Conservation (phyloP, 2,329 filamentous ascomycete genomes). For the Microdochium nivale region DNA sequence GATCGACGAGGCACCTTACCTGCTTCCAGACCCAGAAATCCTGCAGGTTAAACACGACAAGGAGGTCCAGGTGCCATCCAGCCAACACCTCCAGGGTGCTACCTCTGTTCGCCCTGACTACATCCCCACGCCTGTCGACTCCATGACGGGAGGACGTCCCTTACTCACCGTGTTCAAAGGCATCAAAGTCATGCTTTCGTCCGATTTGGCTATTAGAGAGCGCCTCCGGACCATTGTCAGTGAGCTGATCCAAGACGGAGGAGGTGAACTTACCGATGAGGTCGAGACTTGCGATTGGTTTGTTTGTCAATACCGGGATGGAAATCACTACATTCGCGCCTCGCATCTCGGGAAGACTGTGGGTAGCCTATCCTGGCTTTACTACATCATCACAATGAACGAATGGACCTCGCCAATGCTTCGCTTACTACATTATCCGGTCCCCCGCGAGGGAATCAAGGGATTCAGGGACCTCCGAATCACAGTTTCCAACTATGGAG, state of each 20-base stretch:
- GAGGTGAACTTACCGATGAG: constrained; percentile 57
- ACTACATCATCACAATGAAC: constrained; percentile 81
- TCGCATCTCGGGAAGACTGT: constrained; percentile 73
- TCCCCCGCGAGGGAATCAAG: constrained; percentile 67
- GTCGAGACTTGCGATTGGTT: constrained; percentile 71
- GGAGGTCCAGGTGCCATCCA: constrained; percentile 45
- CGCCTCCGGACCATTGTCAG: constrained; percentile 60
- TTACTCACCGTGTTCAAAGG: constrained; percentile 67
- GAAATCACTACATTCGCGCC: constrained; percentile 67
- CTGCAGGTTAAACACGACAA: constrained; percentile 51
- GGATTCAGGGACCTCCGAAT: constrained; percentile 73
- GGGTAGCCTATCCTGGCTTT: constrained; percentile 90
- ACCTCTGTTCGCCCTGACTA: constrained; percentile 40
- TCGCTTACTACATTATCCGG: constrained; percentile 81
- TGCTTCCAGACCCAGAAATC: constrained; percentile 78
- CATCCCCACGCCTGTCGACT: constrained; percentile 32
- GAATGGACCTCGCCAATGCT: constrained; percentile 79
- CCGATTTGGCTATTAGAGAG: constrained; percentile 62
- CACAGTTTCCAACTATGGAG: constrained; percentile 92
- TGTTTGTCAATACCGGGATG: constrained; percentile 81
- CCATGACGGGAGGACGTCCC: constrained; percentile 25
- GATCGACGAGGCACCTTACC: constrained; percentile 82
- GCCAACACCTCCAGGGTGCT: constrained; percentile 59
- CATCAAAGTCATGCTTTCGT: constrained; percentile 68
- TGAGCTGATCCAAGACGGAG: constrained; percentile 62